phyloP scores from a whole-genome alignment of 2,329 filamentous ascomycete species.

The Paracamarosporium sp. region DNA sequence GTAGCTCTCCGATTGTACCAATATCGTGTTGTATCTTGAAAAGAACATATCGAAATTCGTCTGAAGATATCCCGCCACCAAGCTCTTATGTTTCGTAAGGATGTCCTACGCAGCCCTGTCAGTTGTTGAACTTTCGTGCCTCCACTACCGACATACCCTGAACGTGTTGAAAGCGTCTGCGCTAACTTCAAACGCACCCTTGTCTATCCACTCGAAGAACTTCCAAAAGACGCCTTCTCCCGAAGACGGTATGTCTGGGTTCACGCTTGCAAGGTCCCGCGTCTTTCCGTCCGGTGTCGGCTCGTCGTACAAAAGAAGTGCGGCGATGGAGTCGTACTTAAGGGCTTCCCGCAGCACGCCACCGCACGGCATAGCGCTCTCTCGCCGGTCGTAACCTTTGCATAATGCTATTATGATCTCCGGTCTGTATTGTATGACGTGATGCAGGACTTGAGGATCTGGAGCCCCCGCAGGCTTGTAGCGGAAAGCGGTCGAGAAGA shows the following conservation, averaged over 20 bases:
- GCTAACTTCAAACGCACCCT: conserved; percentile 93
- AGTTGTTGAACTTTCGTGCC: conserved; percentile 14
- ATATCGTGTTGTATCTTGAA: conserved; percentile 81
- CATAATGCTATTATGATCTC: conserved; percentile 89
- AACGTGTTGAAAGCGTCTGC: conserved; percentile 98
- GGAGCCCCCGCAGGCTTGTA: conserved; percentile 77
- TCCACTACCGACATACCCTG: conserved; percentile 63
- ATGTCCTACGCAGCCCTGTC: conserved; percentile 69
- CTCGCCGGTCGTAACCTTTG: conserved; percentile 85
- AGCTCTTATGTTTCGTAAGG: conserved; percentile 88
- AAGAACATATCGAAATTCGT: conserved; percentile 96
- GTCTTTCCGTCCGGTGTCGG: conserved; percentile 74
- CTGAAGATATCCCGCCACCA: conserved; percentile 86
- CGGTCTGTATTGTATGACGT: conserved; percentile 84
- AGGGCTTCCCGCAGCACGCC: conserved; percentile 87
- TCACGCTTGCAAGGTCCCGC: conserved; percentile 79
- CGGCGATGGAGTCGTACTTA: conserved; percentile 89
- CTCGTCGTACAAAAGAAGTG: conserved; percentile 92
- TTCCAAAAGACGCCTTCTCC: conserved; percentile 92
- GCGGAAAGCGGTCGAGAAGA: conserved; percentile 93
- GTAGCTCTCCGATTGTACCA: conserved; percentile 93
- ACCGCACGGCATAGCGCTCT: conserved; percentile 90
- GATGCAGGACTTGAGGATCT: conserved; percentile 85
- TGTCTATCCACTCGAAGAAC: conserved; percentile 97
- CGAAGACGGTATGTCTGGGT: conserved; percentile 75